These are phyloP conservation scores for Neofusicoccum ribis DNA, from an alignment of 2,329 filamentous ascomycete genomes.

Conservation along the genomic window DNA sequence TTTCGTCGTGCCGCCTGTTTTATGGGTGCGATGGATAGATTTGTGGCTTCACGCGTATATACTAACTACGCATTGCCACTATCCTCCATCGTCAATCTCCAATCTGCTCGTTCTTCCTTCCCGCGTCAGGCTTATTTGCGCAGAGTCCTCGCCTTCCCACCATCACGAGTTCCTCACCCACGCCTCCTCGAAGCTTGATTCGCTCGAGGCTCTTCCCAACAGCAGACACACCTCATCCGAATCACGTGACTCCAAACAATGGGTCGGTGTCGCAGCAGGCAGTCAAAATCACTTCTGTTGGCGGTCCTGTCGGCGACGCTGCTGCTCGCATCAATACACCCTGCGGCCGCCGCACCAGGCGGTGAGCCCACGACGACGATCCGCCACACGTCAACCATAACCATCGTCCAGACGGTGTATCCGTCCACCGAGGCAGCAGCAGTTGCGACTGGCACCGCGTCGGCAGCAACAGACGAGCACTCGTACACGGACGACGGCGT, in stretches of 20 bases:
- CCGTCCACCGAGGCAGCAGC: neutral
- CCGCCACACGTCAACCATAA: neutral
- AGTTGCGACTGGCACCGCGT: neutral
- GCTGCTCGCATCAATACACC: neutral
- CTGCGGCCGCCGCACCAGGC: neutral
- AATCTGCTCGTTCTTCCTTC: neutral
- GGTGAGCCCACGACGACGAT: neutral
- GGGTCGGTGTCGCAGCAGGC: neutral
- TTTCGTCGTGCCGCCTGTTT: neutral
- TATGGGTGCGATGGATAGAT: neutral
- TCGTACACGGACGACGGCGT: slow-evolving; percentile 42
- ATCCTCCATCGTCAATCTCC: neutral
- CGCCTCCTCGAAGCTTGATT: neutral
- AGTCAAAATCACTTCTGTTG: neutral
- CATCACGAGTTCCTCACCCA: too few species aligned
- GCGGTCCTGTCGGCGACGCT: neutral
- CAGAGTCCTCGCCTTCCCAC: too few species aligned
- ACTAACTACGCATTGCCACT: neutral
- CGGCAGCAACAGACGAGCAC: slow-evolving; percentile 17
- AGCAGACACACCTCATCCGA: too few species aligned
- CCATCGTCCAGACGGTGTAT: neutral
- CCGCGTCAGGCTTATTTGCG: neutral
- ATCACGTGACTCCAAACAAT: neutral
- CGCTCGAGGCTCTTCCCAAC: neutral
- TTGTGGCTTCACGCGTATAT: neutral